Percentiles rank a stretch among this genome's conserved stretches.
Evolutionary conservation across 2,329 filamentous ascomycete genomes (phyloP).

Genomic region (Paracamarosporium sp.): DNA sequence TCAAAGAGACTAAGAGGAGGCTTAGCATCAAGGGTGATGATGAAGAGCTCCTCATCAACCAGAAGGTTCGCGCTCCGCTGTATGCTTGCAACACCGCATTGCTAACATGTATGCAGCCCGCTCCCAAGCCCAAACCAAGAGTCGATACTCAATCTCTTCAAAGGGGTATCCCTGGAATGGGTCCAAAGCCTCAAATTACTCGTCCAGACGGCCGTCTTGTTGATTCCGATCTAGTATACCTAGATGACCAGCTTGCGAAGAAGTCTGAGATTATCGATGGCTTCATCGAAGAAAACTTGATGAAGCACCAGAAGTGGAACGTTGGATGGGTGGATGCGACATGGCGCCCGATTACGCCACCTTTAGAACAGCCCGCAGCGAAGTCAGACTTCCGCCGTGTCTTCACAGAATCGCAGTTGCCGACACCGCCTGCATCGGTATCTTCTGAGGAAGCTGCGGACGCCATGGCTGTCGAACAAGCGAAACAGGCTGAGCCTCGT

Average conservation of each 20-base stretch:
- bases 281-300: slow-evolving; percentile 85
- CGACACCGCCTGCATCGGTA: slow-evolving; percentile 55
- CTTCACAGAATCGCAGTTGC: slow-evolving; percentile 48
- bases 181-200: slow-evolving; percentile 51
- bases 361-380: slow-evolving; percentile 60
- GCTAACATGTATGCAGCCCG: slow-evolving; percentile 39
- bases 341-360: slow-evolving; percentile 81
- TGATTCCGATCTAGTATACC: slow-evolving; percentile 78
- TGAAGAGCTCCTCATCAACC: slow-evolving; percentile 83
- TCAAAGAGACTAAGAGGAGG: slow-evolving; percentile 88
- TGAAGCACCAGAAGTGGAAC: slow-evolving; percentile 92
- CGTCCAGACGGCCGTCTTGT: slow-evolving; percentile 72
- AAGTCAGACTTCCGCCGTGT: slow-evolving; percentile 49
- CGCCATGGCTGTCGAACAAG: slow-evolving; percentile 45
- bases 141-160: slow-evolving; percentile 65
- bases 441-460: slow-evolving; percentile 52
- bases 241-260: slow-evolving; percentile 80
- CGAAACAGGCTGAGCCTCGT: slow-evolving; percentile 31
- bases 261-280: slow-evolving; percentile 80
- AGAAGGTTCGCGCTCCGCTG: slow-evolving; percentile 71
- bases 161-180: slow-evolving; percentile 69
- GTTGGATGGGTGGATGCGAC: slow-evolving; percentile 88
- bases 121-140: slow-evolving; percentile 61
- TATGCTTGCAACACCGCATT: not conserved
- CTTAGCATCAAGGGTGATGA: slow-evolving; percentile 91